Evolutionary conservation across 2,329 filamentous ascomycete species (phyloP).

Genomic region (Pyricularia grisea): DNA sequence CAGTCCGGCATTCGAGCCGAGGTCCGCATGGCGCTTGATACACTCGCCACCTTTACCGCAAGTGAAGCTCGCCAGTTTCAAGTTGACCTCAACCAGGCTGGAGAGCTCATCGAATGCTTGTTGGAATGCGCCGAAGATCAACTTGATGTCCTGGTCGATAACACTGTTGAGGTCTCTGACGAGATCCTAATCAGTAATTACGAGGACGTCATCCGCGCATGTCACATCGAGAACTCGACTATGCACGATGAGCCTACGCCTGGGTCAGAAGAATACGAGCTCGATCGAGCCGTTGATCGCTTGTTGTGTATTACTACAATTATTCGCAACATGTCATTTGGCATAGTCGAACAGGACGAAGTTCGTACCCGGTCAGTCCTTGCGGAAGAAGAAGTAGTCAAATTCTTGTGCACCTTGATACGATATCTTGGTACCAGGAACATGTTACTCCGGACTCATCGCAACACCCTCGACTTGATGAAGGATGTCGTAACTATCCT

Average conservation of each 20-base stretch:
- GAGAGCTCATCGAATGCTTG: slow-evolving; percentile 80
- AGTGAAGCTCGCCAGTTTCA: slow-evolving; percentile 54
- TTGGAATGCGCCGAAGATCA: slow-evolving; percentile 89
- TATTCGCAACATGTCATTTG: slow-evolving; percentile 84
- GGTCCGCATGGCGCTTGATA: slow-evolving; percentile 82
- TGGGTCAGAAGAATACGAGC: slow-evolving; percentile 67
- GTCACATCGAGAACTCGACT: slow-evolving; percentile 60
- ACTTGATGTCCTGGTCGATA: slow-evolving; percentile 72
- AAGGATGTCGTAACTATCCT: slow-evolving; percentile 86
- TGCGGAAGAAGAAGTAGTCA: slow-evolving; percentile 68
- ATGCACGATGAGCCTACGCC: slow-evolving; percentile 66
- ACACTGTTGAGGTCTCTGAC: slow-evolving; percentile 78
- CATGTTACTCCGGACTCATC: slow-evolving; percentile 71
- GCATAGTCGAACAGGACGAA: slow-evolving; percentile 56
- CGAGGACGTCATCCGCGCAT: slow-evolving; percentile 78
- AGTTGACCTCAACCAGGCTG: slow-evolving; percentile 61
- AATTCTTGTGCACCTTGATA: slow-evolving; percentile 75
- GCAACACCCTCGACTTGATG: slow-evolving; percentile 92
- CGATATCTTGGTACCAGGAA: slow-evolving; percentile 82
- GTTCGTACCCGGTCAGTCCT: slow-evolving; percentile 35
- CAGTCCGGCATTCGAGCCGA: slow-evolving; percentile 86
- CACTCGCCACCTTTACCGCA: slow-evolving; percentile 61
- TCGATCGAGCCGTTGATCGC: slow-evolving; percentile 79
- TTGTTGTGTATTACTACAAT: slow-evolving; percentile 89
- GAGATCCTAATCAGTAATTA: slow-evolving; percentile 76